Conservation (phyloP, 2,329 filamentous ascomycete species). For the Rhytidhysteron rufulum region DNA sequence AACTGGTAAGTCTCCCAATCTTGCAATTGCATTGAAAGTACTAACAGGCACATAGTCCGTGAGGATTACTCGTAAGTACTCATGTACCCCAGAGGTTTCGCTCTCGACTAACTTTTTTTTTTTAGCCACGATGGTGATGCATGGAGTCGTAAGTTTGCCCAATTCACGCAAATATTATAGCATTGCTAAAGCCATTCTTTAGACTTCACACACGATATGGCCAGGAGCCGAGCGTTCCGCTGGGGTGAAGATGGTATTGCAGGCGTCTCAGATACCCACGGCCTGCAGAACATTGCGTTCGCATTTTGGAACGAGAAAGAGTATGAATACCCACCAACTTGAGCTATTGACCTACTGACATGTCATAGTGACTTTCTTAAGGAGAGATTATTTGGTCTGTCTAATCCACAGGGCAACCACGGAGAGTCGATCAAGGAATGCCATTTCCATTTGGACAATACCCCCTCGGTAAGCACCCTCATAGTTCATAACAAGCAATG, state of each 20-base stretch:
- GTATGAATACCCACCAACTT: conserved; percentile 47
- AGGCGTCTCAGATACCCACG: conserved; percentile 90
- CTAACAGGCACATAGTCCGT: conserved; percentile 57
- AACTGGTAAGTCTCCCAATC: conserved; percentile 61
- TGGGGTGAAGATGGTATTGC: conserved; percentile 98
- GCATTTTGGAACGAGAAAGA: conserved; percentile 98
- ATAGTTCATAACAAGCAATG: conserved; percentile 28
- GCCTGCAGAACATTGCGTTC: conserved; percentile 88
- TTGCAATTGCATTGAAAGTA: conserved; percentile 3
- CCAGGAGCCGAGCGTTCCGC: conserved; percentile 80
- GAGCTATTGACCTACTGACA: conserved; percentile 36
- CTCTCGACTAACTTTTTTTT: conserved; percentile 20
- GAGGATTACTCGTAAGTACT: conserved; percentile 78
- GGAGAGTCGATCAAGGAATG: conserved; percentile 96
- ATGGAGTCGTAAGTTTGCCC: conserved; percentile 74
- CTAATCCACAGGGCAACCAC: conserved; percentile 95
- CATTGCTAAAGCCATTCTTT: conserved; percentile 20
- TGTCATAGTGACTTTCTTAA: conserved; percentile 76
- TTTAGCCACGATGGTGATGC: conserved; percentile 76
- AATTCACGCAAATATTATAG: conserved; percentile 2
- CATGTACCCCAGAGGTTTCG: conserved; percentile 8
- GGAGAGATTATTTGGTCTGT: conserved; percentile 89
- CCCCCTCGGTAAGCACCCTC: conserved; percentile 61
- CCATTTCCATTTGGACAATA: conserved; percentile 95
- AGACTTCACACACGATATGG: conserved; percentile 95